Evolutionary conservation across 2,329 filamentous ascomycete genomes (phyloP), one percentile per base, ranked within the genome.

Genomic region (Tolypocladium inflatum): DNA sequence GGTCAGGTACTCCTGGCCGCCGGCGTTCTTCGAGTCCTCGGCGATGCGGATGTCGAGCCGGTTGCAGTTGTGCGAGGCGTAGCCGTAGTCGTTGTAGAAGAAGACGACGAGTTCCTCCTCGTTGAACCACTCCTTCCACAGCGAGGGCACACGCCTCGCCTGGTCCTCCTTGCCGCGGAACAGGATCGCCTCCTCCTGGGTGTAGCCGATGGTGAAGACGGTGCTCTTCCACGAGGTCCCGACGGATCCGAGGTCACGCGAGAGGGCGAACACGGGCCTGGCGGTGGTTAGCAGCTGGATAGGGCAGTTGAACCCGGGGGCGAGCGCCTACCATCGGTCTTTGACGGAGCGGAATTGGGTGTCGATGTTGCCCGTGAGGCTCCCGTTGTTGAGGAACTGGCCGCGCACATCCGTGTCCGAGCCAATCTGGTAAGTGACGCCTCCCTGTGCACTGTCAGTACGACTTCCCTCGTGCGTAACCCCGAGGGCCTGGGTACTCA

Each of bases 261-360:
- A 75, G 65, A 92, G 91, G 0, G 87, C 90, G 72, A 96, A 95
- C 0, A 94, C 88, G 0, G 91, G 91, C 75, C 90, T 66, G 41
- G 37, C 4, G 9, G 13, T 37, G 21, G n/a, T 59, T 15, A 62
- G 57, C 37, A 21, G 2, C 7, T 33, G 4, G 3, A 23, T 26
- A 19, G 30, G 8, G 8, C 5, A 21, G 11, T 13, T 2, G 41
- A 21, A 30, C 26, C 23, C 54, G 42, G 45, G 63, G 23, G 7
- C 59, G 66, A 61, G 23, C 59, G 71, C 72, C 71, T 55, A 66
- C 65, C 65, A 74, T 50, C 70, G 60, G 43, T 73, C 68, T 3
- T 66, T 70, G 3, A 72, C 71, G 5, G 70, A 60, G 9, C 76
- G 82, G 70, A 84, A 93, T 11, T 80, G 72, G 4, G 73, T 72